Evolutionary conservation across 1,284 basidiomycete species (phyloP), one percentile per base, ranked within the genome.

Genomic region (Thecaphora thlaspeos): DNA sequence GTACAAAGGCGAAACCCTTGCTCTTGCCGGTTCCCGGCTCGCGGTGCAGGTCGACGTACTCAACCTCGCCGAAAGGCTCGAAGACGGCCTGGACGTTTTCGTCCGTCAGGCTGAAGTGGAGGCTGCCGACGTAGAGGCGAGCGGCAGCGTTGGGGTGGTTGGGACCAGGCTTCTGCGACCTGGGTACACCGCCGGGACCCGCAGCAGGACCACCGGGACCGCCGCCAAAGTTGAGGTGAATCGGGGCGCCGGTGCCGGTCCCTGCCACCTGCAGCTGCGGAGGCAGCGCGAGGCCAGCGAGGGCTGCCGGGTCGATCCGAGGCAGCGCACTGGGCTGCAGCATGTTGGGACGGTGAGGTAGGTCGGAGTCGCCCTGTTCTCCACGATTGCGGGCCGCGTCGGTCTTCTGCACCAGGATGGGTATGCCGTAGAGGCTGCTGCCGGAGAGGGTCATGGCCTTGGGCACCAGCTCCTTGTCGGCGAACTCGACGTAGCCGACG

Each of bases 81-180:
- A 99, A 97, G 80, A 96, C 94, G 79, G 87, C 84, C 48, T 87
- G 85, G 66, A 98, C 86, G 85, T 91, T 91, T 80, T 96, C 94
- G 79, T 92, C 89, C 83, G 97, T 94, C 68, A 98, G 88, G 79
- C 91, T 92, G 92, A 92, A 99, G 30, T 91, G 94, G 45, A 99
- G 84, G 62, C 86, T 86, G 50, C 94, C 94, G 68, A 98, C 91
- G 77, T 93, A 98, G 73, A 97, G n/a, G 67, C 45, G 48, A 77
- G 82, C 79, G 54, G 80, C 81, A 23, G 81, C 79, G 55, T 82
- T 80, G 34, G 79, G 75, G 46, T 80, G 79, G 41, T 78, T 73
- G 26, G 57, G 54, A 5, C 51, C 43, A 5, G 53, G 59, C 18
- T 52, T 48, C 37, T 42, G 48, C 14, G 51, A 24, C 17, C 48